Evolutionary conservation across 495 filamentous ascomycete species (phyloP).

Genomic region (Tuber magnatum): DNA sequence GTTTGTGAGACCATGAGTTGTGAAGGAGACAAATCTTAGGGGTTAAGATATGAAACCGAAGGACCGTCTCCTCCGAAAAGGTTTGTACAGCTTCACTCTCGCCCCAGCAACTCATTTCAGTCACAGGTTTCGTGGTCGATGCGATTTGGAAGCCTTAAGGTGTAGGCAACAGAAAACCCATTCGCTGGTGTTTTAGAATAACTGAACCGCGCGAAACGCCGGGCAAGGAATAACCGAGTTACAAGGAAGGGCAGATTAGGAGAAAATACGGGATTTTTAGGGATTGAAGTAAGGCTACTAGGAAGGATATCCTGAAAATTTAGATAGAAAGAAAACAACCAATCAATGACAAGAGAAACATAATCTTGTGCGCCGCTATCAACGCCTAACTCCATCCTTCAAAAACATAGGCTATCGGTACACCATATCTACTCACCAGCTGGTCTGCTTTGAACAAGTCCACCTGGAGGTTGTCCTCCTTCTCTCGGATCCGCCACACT

Average conservation of each 20-base stretch:
- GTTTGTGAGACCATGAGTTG: background rate
- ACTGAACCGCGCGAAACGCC: background rate
- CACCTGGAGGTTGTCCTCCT: background rate
- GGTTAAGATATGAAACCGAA: background rate
- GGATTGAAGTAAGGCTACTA: background rate
- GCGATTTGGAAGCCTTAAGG: background rate
- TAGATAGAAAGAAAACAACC: background rate
- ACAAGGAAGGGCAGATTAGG: background rate
- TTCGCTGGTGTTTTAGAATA: background rate
- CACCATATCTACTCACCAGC: constrained; percentile 11
- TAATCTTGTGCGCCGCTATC: background rate
- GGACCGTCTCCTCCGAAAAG: background rate
- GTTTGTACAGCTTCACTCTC: background rate
- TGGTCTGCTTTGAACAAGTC: constrained; percentile 4
- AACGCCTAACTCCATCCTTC: constrained; percentile 10
- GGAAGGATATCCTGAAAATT: background rate
- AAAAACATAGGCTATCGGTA: constrained; percentile 5
- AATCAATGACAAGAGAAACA: background rate
- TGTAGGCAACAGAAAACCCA: background rate
- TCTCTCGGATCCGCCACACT: constrained; percentile 5
- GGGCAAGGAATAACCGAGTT: background rate
- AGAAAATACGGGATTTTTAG: background rate
- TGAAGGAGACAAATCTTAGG: background rate
- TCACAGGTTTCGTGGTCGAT: background rate
- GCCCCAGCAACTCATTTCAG: background rate